These are phyloP conservation scores for Mortierella sp. DNA, from an alignment of 371 early-diverging fungal genomes.

Conservation along the genomic window DNA sequence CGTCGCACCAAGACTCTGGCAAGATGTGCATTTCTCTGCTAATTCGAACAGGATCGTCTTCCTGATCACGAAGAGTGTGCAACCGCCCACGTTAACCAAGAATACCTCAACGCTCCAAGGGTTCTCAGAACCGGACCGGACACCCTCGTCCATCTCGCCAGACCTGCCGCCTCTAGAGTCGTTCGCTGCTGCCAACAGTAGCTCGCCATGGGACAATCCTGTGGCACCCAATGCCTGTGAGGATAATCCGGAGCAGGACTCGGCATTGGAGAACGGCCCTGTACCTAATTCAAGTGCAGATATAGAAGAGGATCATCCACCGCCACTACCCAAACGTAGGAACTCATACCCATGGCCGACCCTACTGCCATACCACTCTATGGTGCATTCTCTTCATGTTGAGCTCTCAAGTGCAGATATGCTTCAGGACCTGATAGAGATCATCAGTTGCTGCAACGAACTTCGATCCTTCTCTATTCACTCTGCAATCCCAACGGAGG, in stretches of 20 bases:
- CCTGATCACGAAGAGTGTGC: slow-evolving; percentile 45
- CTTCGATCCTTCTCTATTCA: slow-evolving; percentile 36
- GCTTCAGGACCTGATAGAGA: slow-evolving; percentile 37
- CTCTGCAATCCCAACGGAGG: slow-evolving; percentile 38
- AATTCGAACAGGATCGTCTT: slow-evolving; percentile 36
- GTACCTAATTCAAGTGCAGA: too few species aligned
- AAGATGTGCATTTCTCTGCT: slow-evolving; percentile 22
- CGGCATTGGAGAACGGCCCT: too few species aligned
- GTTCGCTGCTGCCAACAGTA: too few species aligned
- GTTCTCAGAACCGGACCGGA: too few species aligned
- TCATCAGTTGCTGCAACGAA: slow-evolving; percentile 46
- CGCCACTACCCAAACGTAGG: slow-evolving; percentile 8
- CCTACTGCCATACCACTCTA: slow-evolving; percentile 40
- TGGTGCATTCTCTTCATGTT: slow-evolving; percentile 37
- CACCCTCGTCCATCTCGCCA: too few species aligned
- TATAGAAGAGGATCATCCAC: not conserved
- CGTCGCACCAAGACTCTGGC: slow-evolving; percentile 39
- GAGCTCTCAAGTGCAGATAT: slow-evolving; percentile 38
- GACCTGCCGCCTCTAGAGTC: too few species aligned
- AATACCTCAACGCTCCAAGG: too few species aligned
- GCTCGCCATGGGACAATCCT: too few species aligned
- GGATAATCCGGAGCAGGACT: too few species aligned
- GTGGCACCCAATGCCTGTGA: too few species aligned
- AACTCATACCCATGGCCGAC: slow-evolving; percentile 53
- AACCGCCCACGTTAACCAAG: not conserved